phyloP scores from a whole-genome alignment of 2,329 filamentous ascomycete species.

The Apiospora sp. region DNA sequence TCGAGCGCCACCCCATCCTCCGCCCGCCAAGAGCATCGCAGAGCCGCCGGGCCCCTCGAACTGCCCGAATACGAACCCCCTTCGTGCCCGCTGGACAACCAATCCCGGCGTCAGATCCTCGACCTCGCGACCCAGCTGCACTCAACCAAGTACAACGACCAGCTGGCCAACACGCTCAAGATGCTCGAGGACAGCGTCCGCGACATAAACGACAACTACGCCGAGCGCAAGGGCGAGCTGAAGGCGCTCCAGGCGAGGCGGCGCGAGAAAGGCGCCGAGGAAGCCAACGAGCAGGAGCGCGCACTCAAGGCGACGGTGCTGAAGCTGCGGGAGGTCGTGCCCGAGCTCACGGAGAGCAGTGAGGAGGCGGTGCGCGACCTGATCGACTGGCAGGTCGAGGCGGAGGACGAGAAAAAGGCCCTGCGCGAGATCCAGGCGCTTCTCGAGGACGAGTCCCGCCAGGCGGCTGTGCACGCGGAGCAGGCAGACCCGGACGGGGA shows the following conservation, averaged over 20 bases:
- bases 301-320: constrained; percentile 49
- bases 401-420: constrained; percentile 55
- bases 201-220: constrained; percentile 56
- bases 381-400: constrained; percentile 57
- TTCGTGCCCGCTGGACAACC: constrained; percentile 52
- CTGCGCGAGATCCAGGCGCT: constrained; percentile 49
- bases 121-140: constrained; percentile 53
- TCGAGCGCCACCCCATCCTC: constrained; percentile 29
- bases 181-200: constrained; percentile 55
- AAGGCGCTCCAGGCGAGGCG: constrained; percentile 46
- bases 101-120: constrained; percentile 48
- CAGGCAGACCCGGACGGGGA: constrained; percentile 35
- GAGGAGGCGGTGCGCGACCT: constrained; percentile 57
- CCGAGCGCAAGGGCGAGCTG: constrained; percentile 45
- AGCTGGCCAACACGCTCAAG: constrained; percentile 54
- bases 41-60: constrained; percentile 34
- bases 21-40: constrained; percentile 23
- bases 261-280: constrained; percentile 37
- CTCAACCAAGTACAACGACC: constrained; percentile 52
- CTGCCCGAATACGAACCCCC: constrained; percentile 62
- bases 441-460: constrained; percentile 34
- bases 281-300: constrained; percentile 46
- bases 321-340: constrained; percentile 50
- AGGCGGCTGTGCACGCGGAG: constrained; percentile 34
- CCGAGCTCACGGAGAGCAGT: constrained; percentile 51